phyloP scores from a whole-genome alignment of 306 rosid genomes.

The Lupinus albus region DNA sequence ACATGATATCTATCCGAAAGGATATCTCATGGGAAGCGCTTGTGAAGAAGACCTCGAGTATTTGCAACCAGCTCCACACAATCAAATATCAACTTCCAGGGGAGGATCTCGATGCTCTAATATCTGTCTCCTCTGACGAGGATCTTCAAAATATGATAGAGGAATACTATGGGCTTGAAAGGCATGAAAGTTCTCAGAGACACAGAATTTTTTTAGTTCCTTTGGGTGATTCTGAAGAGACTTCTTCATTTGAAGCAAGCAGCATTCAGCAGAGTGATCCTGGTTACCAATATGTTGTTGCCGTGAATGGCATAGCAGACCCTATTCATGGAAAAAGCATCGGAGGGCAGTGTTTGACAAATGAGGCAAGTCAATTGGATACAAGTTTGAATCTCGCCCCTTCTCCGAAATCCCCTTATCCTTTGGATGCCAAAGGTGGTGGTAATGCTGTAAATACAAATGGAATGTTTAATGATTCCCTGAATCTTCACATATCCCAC shows the following conservation, averaged over 20 bases:
- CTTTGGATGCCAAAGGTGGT: constrained; percentile 46
- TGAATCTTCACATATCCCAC: constrained; percentile 39
- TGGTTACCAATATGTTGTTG: constrained; percentile 75
- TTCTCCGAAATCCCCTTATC: constrained; percentile 37
- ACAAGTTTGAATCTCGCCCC: constrained; percentile 39
- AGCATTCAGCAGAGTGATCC: constrained; percentile 53
- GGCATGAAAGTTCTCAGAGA: constrained; percentile 66
- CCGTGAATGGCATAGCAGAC: constrained; percentile 69
- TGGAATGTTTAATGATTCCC: constrained; percentile 48
- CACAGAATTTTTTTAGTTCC: constrained; percentile 67
- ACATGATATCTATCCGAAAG: constrained; percentile 57
- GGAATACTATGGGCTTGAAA: constrained; percentile 72
- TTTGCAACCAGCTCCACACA: constrained; percentile 66
- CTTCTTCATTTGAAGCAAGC: constrained; percentile 50
- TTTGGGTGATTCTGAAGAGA: constrained; percentile 63
- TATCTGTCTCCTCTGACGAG: constrained; percentile 76
- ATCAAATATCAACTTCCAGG: constrained; percentile 86
- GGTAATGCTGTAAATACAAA: constrained; percentile 46
- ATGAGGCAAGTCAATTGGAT: constrained; percentile 54
- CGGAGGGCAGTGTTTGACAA: constrained; percentile 44
- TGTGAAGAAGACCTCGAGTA: constrained; percentile 58
- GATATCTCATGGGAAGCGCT: constrained; percentile 64
- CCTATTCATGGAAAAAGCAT: constrained; percentile 48
- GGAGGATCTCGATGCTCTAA: constrained; percentile 83
- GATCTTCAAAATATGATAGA: constrained; percentile 88